phyloP scores from a whole-genome alignment of 108 stramenopile species.

The Nitzschia sp. region DNA sequence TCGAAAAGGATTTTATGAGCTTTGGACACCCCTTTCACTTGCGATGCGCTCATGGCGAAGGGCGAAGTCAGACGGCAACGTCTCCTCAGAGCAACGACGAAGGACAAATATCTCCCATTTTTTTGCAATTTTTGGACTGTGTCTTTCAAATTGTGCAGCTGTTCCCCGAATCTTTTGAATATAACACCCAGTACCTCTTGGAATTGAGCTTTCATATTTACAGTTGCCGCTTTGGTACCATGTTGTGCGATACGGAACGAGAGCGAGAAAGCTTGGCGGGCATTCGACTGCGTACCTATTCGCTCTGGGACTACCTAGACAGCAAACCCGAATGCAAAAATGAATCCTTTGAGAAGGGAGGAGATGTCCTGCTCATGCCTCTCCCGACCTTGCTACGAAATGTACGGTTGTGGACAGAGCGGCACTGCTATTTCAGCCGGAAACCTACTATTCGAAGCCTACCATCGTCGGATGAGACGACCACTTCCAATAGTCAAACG shows the following conservation, averaged over 20 bases:
- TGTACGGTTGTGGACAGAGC: slow-evolving; percentile 78
- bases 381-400: slow-evolving; percentile 74
- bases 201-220: slow-evolving; percentile 83
- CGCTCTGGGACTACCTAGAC: slow-evolving; percentile 86
- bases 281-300: slow-evolving; percentile 81
- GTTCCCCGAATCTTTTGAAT: slow-evolving; percentile 88
- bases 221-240: slow-evolving; percentile 92
- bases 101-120: slow-evolving; percentile 94
- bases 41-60: slow-evolving; percentile 92
- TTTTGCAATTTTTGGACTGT: slow-evolving; percentile 98
- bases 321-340: slow-evolving; percentile 13
- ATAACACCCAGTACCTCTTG: slow-evolving; percentile 76
- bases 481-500: too few species aligned
- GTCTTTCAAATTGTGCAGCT: slow-evolving; percentile 91
- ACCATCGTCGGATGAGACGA: too few species aligned
- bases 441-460: slow-evolving; percentile 45
- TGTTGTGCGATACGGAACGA: slow-evolving; percentile 90
- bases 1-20: slow-evolving; percentile 97
- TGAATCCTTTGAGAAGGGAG: slow-evolving; percentile 16
- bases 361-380: slow-evolving; percentile 76
- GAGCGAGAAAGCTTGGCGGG: slow-evolving; percentile 81
- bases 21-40: slow-evolving; percentile 98
- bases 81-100: slow-evolving; percentile 43
- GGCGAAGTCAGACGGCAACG: slow-evolving; percentile 54
- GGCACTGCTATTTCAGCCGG: slow-evolving; percentile 64